phyloP scores from a whole-genome alignment of 306 rosid genomes.

The Acmispon strigosus region DNA sequence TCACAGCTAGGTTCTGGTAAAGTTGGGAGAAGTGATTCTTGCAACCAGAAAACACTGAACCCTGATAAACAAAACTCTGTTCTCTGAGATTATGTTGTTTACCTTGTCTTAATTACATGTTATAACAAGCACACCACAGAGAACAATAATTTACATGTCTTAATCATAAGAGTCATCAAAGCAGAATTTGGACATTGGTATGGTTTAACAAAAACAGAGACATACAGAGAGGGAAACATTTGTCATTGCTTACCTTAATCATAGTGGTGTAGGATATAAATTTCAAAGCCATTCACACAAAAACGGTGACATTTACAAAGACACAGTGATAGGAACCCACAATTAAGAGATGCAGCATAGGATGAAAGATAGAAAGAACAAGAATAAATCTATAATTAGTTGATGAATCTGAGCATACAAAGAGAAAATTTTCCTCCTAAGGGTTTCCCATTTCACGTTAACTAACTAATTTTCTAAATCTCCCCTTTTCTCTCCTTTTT shows the following conservation, averaged over 20 bases:
- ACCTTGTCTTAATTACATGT: not conserved
- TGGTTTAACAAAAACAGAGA: not conserved
- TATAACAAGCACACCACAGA: not conserved
- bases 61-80: not conserved
- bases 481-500: too few species aligned
- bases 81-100: not conserved
- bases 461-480: too few species aligned
- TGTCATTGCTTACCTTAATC: not conserved
- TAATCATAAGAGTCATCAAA: not conserved
- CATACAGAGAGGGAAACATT: not conserved
- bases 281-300: not conserved
- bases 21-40: not conserved
- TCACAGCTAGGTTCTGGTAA: not conserved
- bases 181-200: not conserved
- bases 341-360: too few species aligned
- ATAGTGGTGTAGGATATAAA: not conserved
- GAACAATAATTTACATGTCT: not conserved
- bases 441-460: too few species aligned
- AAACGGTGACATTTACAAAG: not conserved
- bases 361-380: too few species aligned
- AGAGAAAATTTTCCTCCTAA: too few species aligned
- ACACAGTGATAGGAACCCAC: not conserved
- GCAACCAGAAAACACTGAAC: constrained; percentile 1
- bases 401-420: too few species aligned
- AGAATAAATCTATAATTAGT: too few species aligned